A percentile compares a stretch with the other conserved stretches of the same genome.
These are phyloP conservation scores for Metschnikowia similis DNA, from an alignment of 805 yeast genomes.

Conservation along the genomic window DNA sequence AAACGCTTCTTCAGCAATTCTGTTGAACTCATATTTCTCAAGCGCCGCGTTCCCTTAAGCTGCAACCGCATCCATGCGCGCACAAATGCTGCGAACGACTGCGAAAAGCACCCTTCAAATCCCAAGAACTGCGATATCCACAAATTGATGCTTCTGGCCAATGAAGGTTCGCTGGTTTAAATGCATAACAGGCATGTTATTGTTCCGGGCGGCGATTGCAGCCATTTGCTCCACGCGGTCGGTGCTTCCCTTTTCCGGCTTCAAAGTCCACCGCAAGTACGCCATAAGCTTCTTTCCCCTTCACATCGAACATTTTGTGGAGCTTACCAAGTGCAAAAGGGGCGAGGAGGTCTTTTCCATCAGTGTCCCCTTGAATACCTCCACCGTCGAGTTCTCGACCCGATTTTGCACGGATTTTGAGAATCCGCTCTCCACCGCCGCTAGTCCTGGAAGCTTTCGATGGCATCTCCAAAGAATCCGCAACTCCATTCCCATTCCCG, in stretches of 20 bases:
- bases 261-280: constrained; percentile 13
- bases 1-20: no score
- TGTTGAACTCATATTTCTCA: no score
- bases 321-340: constrained; percentile 13
- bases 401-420: constrained; percentile 2
- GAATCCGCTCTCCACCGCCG: neutral
- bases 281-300: constrained; percentile 9
- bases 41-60: no score
- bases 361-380: neutral
- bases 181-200: neutral
- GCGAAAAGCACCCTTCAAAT: neutral
- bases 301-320: constrained; percentile 8
- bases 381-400: constrained; percentile 7
- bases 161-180: neutral
- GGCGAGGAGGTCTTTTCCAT: constrained; percentile 3
- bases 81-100: constrained; percentile 2
- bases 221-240: constrained; percentile 11
- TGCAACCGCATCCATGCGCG: neutral
- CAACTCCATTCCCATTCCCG: neutral
- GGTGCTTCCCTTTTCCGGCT: constrained; percentile 12
- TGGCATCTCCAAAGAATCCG: neutral
- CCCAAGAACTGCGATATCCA: neutral
- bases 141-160: neutral
- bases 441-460: neutral
- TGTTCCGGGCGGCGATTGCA: neutral